These are phyloP conservation scores for Lenwebbia sp. DNA, from an alignment of 345 rosid genomes.

Conservation along the genomic window DNA sequence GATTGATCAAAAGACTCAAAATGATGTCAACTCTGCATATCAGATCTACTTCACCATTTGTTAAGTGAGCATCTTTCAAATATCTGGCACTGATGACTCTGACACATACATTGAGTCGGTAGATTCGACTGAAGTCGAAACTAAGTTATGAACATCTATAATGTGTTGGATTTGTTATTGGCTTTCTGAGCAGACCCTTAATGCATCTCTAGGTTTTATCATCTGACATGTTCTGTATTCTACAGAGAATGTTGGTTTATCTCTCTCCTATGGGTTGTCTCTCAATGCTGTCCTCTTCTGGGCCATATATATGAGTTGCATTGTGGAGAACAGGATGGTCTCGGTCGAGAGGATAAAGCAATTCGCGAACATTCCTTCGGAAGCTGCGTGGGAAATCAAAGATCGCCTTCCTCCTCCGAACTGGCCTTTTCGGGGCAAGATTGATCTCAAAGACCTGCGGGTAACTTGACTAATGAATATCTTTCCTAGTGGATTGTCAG, in stretches of 20 bases:
- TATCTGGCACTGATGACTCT: background rate
- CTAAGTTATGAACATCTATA: background rate
- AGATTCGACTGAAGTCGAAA: background rate
- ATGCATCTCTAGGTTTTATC: background rate
- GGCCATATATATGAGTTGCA: conserved; percentile 76
- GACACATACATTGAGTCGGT: background rate
- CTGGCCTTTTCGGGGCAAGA: conserved; percentile 72
- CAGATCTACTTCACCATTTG: background rate
- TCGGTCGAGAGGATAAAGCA: conserved; percentile 92
- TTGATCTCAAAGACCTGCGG: conserved; percentile 74
- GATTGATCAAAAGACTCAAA: background rate
- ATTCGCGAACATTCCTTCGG: conserved; percentile 67
- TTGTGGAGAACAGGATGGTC: conserved; percentile 87
- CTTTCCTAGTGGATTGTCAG: background rate
- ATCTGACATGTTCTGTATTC: background rate
- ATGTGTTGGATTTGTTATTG: background rate
- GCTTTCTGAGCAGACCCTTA: background rate
- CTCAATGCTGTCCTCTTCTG: conserved; percentile 72
- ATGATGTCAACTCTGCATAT: background rate
- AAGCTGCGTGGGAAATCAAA: conserved; percentile 62
- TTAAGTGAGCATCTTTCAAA: background rate
- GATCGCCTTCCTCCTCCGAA: conserved; percentile 52
- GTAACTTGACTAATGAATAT: conserved; percentile 13
- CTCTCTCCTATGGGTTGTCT: conserved; percentile 89
- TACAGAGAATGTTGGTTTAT: conserved; percentile 79